Base-by-base conservation (phyloP, 192 early-diverging fungal genomes). In the Geranomyces michiganensis region DNA sequence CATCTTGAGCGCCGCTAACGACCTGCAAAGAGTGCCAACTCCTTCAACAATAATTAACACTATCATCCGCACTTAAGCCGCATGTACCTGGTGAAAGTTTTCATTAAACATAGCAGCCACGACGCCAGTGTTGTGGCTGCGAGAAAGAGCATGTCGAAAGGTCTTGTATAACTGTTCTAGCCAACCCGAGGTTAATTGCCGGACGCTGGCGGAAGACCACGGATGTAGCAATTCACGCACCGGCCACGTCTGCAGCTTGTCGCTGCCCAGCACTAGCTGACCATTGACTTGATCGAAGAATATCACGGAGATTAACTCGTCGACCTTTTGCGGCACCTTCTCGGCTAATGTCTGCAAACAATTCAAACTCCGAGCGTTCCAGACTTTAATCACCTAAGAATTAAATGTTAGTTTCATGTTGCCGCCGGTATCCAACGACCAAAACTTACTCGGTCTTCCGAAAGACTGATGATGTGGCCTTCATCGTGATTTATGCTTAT, bases 1-100 rank as follows among this genome's bases (percentile, higher is more conserved):
- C 82, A 33, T 73, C 69, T 51, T 85, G 80, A 58, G 77, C 79
- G 8, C 80, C 78, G 56, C 80, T 85, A 10, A 86, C 84, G 9
- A 87, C 84, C 79, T 80, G 24, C 24, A 26, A 24, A 17, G 15
- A 2, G 29, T 15, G 13, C 12, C 8, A 26, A 32, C 29, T n/a
- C n/a, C n/a, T 13, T 26, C 30, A 73, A 49, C n/a, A n/a, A n/a
- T n/a, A n/a, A n/a, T 47, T 14, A 22, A 1, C 0, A 67, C 30
- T 17, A n/a, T 17, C 0, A 0, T 0, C 65, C 14, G 24, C 30
- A 46, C n/a, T 0, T 12, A n/a, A n/a, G n/a, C n/a, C n/a, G n/a
- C n/a, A n/a, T n/a, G n/a, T 53, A 83, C 81, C 73, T 89, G 87
- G 60, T 88, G 79, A 66, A 89, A 89, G 61, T 87, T 86, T 30